phyloP scores from a whole-genome alignment of 495 filamentous ascomycete genomes.

The Chaetomium cochliodes region DNA sequence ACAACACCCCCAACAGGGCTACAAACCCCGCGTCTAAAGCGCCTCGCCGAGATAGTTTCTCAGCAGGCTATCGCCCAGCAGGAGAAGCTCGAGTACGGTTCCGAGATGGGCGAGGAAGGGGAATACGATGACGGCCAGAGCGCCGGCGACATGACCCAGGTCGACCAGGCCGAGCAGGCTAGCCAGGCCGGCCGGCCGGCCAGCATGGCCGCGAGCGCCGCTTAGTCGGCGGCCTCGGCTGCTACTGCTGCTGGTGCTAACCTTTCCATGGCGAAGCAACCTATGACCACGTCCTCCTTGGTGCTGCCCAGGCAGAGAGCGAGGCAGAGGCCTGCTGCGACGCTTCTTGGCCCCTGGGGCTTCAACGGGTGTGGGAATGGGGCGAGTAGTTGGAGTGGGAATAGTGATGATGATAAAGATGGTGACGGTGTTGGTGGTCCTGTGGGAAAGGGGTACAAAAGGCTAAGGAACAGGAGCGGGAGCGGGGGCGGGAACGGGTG shows the following conservation, averaged over 20 bases:
- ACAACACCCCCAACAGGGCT: conserved; percentile 58
- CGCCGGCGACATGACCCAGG: conserved; percentile 42
- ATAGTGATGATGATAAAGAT: not conserved
- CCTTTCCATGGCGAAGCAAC: not conserved
- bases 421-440: not conserved
- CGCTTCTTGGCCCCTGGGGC: conserved; percentile 27
- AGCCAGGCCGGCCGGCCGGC: conserved; percentile 3
- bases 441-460: conserved; percentile 1
- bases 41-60: conserved; percentile 94
- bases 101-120: conserved; percentile 40
- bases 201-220: conserved; percentile 28
- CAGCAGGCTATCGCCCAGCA: conserved; percentile 92
- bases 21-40: conserved; percentile 90
- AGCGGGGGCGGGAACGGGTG: conserved; percentile 1
- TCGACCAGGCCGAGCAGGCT: conserved; percentile 38
- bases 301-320: not conserved
- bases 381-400: not conserved
- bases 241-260: not conserved
- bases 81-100: conserved; percentile 67
- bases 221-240: conserved; percentile 28
- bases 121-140: conserved; percentile 42
- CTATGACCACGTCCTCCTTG: not conserved
- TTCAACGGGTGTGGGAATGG: not conserved
- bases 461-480: conserved; percentile 17
- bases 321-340: conserved; percentile 19